These are phyloP conservation scores for Spergularia bocconei DNA, from an alignment of 148 eudicot genomes.

Conservation along the genomic window DNA sequence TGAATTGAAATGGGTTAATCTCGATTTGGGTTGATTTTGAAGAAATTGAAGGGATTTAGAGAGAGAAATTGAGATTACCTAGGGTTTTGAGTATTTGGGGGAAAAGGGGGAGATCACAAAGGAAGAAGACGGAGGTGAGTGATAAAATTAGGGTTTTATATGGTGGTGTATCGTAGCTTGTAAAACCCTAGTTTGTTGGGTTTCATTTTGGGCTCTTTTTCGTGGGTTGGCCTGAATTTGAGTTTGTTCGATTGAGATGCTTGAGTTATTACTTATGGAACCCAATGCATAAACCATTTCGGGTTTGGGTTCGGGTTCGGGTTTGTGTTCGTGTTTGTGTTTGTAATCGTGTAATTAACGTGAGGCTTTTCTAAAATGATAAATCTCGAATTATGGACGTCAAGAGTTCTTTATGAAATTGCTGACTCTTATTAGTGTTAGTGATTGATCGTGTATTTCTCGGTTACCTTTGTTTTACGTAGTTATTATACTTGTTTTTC, in stretches of 20 bases:
- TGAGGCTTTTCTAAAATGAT: no score
- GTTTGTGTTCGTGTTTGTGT: no score
- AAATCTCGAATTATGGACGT: no score
- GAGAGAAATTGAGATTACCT: background rate
- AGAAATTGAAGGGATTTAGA: background rate
- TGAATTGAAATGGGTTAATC: background rate
- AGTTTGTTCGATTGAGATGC: background rate
- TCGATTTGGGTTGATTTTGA: background rate
- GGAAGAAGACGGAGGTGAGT: background rate
- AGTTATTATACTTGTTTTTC: no score
- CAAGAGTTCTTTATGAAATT: no score
- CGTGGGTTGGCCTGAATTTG: background rate
- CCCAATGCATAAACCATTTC: no score
- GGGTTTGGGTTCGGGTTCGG: no score
- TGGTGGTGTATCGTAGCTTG: background rate
- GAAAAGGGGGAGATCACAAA: conserved; percentile 7
- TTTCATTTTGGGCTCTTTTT: conserved; percentile 17
- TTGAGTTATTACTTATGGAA: no score
- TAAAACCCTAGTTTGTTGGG: conserved; percentile 27
- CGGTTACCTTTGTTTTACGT: no score
- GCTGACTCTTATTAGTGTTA: no score
- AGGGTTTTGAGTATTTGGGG: conserved; percentile 9
- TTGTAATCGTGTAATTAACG: no score
- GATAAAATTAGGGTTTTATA: conserved; percentile 32
- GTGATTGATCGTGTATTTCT: no score